These are phyloP conservation scores for Biscogniauxia sp. DNA, from an alignment of 2,329 filamentous ascomycete species.

Conservation along the genomic window DNA sequence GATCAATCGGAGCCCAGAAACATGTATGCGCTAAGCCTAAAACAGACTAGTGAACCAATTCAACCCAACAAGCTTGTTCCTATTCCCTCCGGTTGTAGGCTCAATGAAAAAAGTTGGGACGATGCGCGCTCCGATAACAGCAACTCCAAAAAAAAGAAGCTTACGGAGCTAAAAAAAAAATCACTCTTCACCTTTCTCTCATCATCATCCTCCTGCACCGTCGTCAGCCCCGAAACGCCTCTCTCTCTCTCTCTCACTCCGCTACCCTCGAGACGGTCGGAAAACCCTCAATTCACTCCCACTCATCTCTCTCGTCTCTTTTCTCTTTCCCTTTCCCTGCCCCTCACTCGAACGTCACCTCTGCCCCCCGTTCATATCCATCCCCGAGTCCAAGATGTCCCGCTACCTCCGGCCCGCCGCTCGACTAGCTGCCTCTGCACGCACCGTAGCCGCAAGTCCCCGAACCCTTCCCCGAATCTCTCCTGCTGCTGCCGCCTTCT, in stretches of 20 bases:
- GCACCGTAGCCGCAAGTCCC: slow-evolving; percentile 35
- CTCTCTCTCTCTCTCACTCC: slow-evolving; percentile 1
- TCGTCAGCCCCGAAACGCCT: background rate
- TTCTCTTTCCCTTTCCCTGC: slow-evolving; percentile 5
- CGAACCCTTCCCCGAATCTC: slow-evolving; percentile 34
- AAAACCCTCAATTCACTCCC: slow-evolving; percentile 16
- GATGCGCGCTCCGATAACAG: slow-evolving; percentile 9
- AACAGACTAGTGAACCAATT: slow-evolving; percentile 14
- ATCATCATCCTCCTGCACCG: slow-evolving; percentile 5
- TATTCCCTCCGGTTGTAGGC: slow-evolving; percentile 15
- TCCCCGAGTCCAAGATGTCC: slow-evolving; percentile 40
- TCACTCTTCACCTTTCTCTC: slow-evolving; percentile 22
- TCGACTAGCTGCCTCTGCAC: slow-evolving; percentile 46
- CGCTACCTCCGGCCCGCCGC: slow-evolving; percentile 51
- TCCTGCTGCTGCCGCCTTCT: slow-evolving; percentile 33
- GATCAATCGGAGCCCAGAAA: slow-evolving; percentile 3
- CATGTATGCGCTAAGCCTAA: slow-evolving; percentile 8
- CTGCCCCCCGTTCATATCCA: background rate
- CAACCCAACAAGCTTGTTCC: slow-evolving; percentile 25
- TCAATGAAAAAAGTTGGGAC: slow-evolving; percentile 29
- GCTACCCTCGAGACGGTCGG: slow-evolving; percentile 20
- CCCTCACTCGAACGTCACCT: background rate
- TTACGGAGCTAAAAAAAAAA: no score
- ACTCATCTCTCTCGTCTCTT: background rate
- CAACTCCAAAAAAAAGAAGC: slow-evolving; percentile 27